Conservation (phyloP, 352 stramenopile species). For the Phytophthora meadii region DNA sequence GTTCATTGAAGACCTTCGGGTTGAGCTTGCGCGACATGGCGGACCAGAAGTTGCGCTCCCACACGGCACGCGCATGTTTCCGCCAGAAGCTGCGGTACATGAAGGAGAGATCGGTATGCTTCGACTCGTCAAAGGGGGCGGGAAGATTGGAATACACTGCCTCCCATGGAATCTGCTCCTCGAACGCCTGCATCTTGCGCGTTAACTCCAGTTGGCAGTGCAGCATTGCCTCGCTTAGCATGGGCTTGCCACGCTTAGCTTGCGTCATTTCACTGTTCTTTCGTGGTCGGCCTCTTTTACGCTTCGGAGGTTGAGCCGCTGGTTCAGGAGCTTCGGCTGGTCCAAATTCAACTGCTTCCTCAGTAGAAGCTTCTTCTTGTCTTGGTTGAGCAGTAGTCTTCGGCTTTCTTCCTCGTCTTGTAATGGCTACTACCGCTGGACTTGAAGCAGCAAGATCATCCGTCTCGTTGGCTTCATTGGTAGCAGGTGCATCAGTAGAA, state of each 20-base stretch:
- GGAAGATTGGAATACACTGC: conserved; percentile 37
- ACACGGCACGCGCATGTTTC: conserved; percentile 42
- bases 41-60: conserved; percentile 66
- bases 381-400: background rate
- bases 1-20: conserved; percentile 15
- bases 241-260: conserved; percentile 24
- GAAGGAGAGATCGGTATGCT: conserved; percentile 24
- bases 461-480: background rate
- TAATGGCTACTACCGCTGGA: background rate
- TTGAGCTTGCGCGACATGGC: conserved; percentile 30
- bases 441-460: background rate
- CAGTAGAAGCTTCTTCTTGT: background rate
- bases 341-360: background rate
- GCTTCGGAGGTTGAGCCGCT: background rate
- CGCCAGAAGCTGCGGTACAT: conserved; percentile 51
- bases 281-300: conserved; percentile 8
- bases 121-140: conserved; percentile 47
- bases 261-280: background rate
- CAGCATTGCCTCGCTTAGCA: conserved; percentile 22
- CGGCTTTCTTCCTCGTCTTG: background rate
- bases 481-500: background rate
- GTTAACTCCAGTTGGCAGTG: conserved; percentile 26
- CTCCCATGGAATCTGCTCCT: conserved; percentile 46
- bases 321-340: background rate
- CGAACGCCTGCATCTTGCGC: conserved; percentile 28